Evolutionary conservation across 805 yeast species (phyloP).

Genomic region (Barnettozyma siamensis): DNA sequence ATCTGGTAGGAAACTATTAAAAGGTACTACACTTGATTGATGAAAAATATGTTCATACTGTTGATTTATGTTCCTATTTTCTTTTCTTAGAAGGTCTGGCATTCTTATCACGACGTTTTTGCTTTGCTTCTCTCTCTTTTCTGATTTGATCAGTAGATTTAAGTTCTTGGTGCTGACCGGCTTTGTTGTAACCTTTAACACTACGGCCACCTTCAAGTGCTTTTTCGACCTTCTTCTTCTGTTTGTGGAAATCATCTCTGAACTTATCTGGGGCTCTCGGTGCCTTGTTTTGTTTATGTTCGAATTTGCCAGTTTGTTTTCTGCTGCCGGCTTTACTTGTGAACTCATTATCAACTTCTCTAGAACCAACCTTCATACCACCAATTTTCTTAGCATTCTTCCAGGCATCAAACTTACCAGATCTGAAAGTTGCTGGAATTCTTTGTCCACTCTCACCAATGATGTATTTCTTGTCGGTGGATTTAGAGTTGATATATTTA

Average conservation of each 20-base stretch:
- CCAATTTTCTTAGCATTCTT: slow-evolving; percentile 59
- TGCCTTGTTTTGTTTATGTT: slow-evolving; percentile 68
- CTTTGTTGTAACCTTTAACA: slow-evolving; percentile 53
- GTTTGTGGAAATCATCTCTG: slow-evolving; percentile 80
- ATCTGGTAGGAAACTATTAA: too few relatives aligned
- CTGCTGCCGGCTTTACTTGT: slow-evolving; percentile 30
- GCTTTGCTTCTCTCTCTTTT: slow-evolving; percentile 63
- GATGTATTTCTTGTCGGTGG: slow-evolving; percentile 79
- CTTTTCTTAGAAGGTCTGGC: slow-evolving; percentile 62
- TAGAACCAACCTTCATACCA: slow-evolving; percentile 49
- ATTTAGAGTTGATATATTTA: slow-evolving; percentile 75
- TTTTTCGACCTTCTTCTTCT: slow-evolving; percentile 72
- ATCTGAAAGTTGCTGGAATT: slow-evolving; percentile 84
- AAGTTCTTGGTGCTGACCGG: slow-evolving; percentile 45
- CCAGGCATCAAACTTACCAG: slow-evolving; percentile 94
- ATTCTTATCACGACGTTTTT: slow-evolving; percentile 75
- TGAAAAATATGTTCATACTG: too few relatives aligned
- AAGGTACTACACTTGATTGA: too few relatives aligned
- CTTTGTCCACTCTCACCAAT: slow-evolving; percentile 92
- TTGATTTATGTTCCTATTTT: slow-evolving; percentile 7
- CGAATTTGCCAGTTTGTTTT: slow-evolving; percentile 43
- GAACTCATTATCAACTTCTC: slow-evolving; percentile 34
- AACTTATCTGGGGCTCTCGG: slow-evolving; percentile 89
- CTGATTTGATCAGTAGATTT: slow-evolving; percentile 70
- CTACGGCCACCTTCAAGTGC: slow-evolving; percentile 71